Conservation (phyloP, 2,329 filamentous ascomycete genomes). For the Fusarium beomiforme region DNA sequence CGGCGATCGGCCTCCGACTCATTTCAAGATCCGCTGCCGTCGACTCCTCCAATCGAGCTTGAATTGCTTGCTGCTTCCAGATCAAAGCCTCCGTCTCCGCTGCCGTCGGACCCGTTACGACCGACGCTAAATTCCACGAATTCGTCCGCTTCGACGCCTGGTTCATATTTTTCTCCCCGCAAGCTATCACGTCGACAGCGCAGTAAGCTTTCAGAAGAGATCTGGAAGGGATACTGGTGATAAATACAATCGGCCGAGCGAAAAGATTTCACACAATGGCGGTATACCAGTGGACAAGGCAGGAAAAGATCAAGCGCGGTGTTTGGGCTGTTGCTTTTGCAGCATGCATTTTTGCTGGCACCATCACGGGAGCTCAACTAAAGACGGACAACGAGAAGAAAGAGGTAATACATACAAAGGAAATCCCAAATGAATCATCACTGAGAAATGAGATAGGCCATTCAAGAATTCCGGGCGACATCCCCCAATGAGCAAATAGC, state of each 20-base stretch:
- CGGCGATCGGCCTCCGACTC: conserved; percentile 26
- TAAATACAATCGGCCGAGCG: background rate
- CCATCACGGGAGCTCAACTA: conserved; percentile 60
- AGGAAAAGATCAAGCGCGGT: conserved; percentile 49
- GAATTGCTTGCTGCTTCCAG: background rate
- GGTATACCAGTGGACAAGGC: conserved; percentile 42
- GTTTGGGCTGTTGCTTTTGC: conserved; percentile 57
- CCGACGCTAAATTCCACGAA: background rate
- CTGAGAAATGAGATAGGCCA: conserved; percentile 39
- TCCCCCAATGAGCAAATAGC: conserved; percentile 57
- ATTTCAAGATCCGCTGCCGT: conserved; percentile 1
- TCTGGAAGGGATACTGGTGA: conserved; percentile 46
- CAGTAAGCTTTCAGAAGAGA: conserved; percentile 34
- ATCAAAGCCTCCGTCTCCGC: background rate
- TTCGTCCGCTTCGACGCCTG: conserved; percentile 3
- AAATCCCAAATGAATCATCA: background rate
- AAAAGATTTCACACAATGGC: conserved; percentile 17
- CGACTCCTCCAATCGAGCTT: conserved; percentile 22
- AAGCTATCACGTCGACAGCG: conserved; percentile 34
- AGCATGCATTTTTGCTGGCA: conserved; percentile 58
- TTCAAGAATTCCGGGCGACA: conserved; percentile 52
- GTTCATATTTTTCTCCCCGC: background rate
- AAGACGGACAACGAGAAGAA: conserved; percentile 60
- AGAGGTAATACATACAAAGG: conserved; percentile 46
- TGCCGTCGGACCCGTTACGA: background rate